Conservation (phyloP, 148 eudicot species). For the Limonium bicolor region DNA sequence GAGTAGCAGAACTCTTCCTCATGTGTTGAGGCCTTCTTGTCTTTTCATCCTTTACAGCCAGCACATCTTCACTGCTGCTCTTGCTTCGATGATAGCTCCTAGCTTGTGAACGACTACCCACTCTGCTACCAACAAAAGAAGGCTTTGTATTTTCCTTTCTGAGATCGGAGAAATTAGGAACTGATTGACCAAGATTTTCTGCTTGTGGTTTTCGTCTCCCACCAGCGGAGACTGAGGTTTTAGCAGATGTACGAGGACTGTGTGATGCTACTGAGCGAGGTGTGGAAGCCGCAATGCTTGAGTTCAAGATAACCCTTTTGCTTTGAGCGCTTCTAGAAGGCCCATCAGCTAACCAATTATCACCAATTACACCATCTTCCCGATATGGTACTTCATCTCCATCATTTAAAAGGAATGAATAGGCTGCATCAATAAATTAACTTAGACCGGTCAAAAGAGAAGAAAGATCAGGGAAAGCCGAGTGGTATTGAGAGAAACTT, state of each 20-base stretch:
- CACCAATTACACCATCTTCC: background rate
- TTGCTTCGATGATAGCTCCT: constrained; percentile 36
- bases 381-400: constrained; percentile 49
- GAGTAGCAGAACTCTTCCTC: constrained; percentile 36
- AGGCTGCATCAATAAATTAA: constrained; percentile 31
- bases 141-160: constrained; percentile 86
- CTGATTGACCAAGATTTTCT: constrained; percentile 87
- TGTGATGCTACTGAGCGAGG: constrained; percentile 44
- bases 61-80: constrained; percentile 40
- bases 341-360: constrained; percentile 15
- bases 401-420: constrained; percentile 41
- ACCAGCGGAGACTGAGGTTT: constrained; percentile 32
- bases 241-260: constrained; percentile 37
- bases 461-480: background rate
- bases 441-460: background rate
- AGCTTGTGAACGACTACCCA: constrained; percentile 37
- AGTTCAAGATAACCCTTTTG: constrained; percentile 35
- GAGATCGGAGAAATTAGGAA: constrained; percentile 78
- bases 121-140: constrained; percentile 39
- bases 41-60: constrained; percentile 42
- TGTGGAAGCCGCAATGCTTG: constrained; percentile 32
- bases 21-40: constrained; percentile 17
- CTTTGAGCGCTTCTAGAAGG: constrained; percentile 29
- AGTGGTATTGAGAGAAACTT: constrained; percentile 7
- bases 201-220: constrained; percentile 59